These are phyloP conservation scores for Tricholoma hemisulphureum DNA, from an alignment of 768 basidiomycete species.

Conservation along the genomic window DNA sequence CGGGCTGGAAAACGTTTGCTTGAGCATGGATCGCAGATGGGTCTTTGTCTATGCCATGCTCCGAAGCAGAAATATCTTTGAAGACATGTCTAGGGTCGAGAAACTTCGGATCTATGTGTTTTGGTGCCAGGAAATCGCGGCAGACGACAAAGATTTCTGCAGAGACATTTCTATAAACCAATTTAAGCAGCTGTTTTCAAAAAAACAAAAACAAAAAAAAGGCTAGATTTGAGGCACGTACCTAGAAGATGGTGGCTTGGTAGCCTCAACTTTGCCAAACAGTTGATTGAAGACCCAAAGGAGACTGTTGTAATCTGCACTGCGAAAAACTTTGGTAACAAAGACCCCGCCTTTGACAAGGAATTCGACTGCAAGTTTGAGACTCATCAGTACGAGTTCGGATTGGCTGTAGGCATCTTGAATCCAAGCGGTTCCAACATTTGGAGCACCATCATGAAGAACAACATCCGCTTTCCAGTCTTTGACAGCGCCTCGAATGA, in stretches of 20 bases:
- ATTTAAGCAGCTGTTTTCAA: slow-evolving; percentile 6
- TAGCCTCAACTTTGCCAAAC: slow-evolving; percentile 95
- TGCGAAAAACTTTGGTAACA: slow-evolving; percentile 97
- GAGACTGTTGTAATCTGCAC: slow-evolving; percentile 96
- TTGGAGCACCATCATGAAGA: slow-evolving; percentile 98
- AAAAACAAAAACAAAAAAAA: not conserved
- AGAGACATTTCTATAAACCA: slow-evolving; percentile 84
- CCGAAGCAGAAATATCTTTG: slow-evolving; percentile 72
- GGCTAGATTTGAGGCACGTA: slow-evolving; percentile 29
- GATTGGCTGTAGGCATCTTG: slow-evolving; percentile 98
- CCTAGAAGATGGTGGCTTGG: slow-evolving; percentile 97
- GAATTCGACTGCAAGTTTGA: slow-evolving; percentile 95
- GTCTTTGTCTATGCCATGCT: slow-evolving; percentile 48
- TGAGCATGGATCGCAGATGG: slow-evolving; percentile 65
- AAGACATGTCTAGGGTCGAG: slow-evolving; percentile 97
- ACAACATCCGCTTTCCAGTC: slow-evolving; percentile 99
- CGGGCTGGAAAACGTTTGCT: slow-evolving; percentile 94
- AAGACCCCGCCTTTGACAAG: slow-evolving; percentile 91
- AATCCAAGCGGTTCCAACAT: slow-evolving; percentile 98
- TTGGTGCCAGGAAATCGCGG: slow-evolving; percentile 90
- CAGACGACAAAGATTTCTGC: slow-evolving; percentile 99
- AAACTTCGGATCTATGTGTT: slow-evolving; percentile 96
- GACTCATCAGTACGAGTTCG: slow-evolving; percentile 91
- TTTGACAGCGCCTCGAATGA: slow-evolving; percentile 84
- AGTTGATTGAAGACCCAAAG: slow-evolving; percentile 99